A percentile compares a stretch with the other conserved stretches of the same genome.
Evolutionary conservation across 345 rosid species (phyloP).

Genomic region (Acer saccharum): DNA sequence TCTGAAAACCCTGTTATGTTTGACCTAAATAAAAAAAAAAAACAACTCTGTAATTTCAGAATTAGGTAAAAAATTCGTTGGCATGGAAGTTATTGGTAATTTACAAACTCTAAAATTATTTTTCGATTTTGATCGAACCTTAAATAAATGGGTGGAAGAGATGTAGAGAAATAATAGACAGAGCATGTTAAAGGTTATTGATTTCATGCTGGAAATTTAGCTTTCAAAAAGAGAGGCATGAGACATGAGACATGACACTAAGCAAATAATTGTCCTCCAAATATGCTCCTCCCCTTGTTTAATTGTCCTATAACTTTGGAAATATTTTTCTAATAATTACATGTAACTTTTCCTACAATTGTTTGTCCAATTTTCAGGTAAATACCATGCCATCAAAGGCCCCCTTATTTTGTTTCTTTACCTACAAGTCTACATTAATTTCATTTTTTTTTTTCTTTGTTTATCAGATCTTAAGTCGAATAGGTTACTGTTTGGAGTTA

Average conservation of each 20-base stretch:
- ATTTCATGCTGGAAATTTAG: background rate
- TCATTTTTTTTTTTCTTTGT: no score
- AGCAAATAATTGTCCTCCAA: slow-evolving; percentile 11
- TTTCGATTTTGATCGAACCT: no score
- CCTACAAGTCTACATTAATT: background rate
- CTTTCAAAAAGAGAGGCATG: background rate
- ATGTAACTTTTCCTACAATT: background rate
- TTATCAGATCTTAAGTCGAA: no score
- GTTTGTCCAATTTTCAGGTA: background rate
- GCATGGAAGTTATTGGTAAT: no score
- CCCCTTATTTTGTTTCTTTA: background rate
- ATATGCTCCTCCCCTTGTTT: slow-evolving; percentile 6
- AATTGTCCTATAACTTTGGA: background rate
- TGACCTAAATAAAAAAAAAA: no score
- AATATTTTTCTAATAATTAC: slow-evolving; percentile 10
- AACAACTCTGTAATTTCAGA: no score
- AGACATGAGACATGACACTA: background rate
- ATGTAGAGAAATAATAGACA: no score
- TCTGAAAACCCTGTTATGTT: no score
- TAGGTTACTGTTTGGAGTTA: no score
- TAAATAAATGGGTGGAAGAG: no score
- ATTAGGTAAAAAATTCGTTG: no score
- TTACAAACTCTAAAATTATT: no score
- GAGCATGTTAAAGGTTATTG: background rate
- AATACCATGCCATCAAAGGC: background rate